Evolutionary conservation across 768 basidiomycete species (phyloP), one percentile per base, ranked within the genome.

Genomic region (Fomitopsis serialis): DNA sequence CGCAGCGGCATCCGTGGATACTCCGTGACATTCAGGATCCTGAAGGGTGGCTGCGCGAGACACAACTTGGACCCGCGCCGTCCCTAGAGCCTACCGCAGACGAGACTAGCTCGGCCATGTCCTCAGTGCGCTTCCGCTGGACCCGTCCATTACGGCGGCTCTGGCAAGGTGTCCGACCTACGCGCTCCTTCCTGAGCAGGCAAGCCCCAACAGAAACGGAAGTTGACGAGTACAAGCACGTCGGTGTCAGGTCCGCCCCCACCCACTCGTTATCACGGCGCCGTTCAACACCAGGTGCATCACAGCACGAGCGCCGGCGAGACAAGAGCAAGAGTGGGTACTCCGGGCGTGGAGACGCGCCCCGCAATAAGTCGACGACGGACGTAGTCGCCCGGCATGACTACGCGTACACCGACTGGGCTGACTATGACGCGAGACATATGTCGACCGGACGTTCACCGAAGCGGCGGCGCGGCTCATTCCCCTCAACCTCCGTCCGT

Each of bases 51-150:
- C 77, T 94, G 6, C 68, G 71, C 17, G 76, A 78, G 42, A 86
- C 84, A 6, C 75, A 77, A 36, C 80, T 78, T 2, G 74, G 73
- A 52, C 73, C 70, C 52, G 72, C 71, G 43, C 71, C 74, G 44
- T 72, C 74, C 35, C 76, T 84, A 46, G 72, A 75, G 42, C 84
- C 96, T 22, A 85, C 89, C 0, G 78, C 81, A n/a, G 79, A 80
- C 43, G 95, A 97, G 57, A 82, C 90, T 2, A 77, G 78, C 17
- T 82, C 81, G 27, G 94, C 87, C 21, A 81, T 90, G 77, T 81
- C 83, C 9, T 64, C 71, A 0, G 78, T 86, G 4, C 79, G 72
- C 55, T 89, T 87, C 64, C 76, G 76, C 48, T 85, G 81, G 81
- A 72, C 77, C 22, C 77, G 78, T 42, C 74, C 72, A 21, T 11